Percentiles rank a stretch among this genome's conserved stretches.
Evolutionary conservation across 2,329 filamentous ascomycete genomes (phyloP).

Genomic region (Berkeleyomyces rouxiae): DNA sequence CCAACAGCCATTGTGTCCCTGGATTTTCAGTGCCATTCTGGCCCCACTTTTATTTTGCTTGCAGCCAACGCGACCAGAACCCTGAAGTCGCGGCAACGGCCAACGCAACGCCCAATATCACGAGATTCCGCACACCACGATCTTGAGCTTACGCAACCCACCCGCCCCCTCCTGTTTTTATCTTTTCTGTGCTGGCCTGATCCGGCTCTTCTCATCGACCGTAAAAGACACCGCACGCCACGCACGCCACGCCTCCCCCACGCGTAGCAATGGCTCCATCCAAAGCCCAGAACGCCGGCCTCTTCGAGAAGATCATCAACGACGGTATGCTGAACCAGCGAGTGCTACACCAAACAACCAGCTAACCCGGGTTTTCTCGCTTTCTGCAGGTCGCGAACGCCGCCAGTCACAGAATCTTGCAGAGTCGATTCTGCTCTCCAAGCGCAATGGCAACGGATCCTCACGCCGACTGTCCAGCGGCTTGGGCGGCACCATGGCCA

Average conservation of each 20-base stretch:
- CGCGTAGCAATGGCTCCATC: background rate
- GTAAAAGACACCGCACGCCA: background rate
- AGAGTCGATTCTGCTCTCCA: slow-evolving; percentile 47
- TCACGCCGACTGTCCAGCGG: slow-evolving; percentile 14
- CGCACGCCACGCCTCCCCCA: background rate
- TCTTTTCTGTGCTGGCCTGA: background rate
- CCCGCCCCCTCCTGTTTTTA: background rate
- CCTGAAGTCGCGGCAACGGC: background rate
- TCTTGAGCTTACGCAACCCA: background rate
- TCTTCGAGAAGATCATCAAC: slow-evolving; percentile 40
- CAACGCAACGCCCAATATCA: background rate
- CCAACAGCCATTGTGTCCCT: background rate
- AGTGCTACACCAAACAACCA: background rate
- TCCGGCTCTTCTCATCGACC: background rate
- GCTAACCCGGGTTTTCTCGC: background rate
- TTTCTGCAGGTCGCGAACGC: slow-evolving; percentile 40
- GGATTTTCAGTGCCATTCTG: no score
- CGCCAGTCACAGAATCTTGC: slow-evolving; percentile 59
- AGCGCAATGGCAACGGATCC: slow-evolving; percentile 41
- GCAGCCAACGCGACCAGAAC: background rate
- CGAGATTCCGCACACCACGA: background rate
- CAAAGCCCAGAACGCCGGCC: slow-evolving; percentile 29
- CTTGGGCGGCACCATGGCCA: slow-evolving; percentile 32
- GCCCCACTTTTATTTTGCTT: background rate
- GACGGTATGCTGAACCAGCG: slow-evolving; percentile 25